Evolutionary conservation across 2,329 filamentous ascomycete genomes (phyloP).

Genomic region (Stagonosporopsis cucurbitacearum): DNA sequence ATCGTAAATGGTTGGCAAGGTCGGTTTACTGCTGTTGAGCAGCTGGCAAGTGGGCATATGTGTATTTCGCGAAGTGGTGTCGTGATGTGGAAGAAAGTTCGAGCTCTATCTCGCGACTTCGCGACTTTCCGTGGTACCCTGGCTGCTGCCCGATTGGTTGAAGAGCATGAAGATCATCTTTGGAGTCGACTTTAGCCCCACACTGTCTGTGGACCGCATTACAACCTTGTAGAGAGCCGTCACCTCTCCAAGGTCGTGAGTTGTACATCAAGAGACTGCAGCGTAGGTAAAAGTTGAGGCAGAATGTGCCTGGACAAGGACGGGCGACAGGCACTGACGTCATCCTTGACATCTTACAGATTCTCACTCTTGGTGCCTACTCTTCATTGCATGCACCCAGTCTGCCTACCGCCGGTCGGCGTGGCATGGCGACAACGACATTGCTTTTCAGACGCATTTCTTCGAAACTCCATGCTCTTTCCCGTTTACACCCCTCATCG

Average conservation of each 20-base stretch:
- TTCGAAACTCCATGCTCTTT: not conserved
- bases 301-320: no score
- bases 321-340: not conserved
- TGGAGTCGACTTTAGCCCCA: not conserved
- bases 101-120: constrained; percentile 14
- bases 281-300: no score
- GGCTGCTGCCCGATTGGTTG: constrained; percentile 8
- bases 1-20: not conserved
- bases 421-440: not conserved
- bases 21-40: not conserved
- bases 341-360: no score
- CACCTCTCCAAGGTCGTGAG: no score
- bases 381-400: not conserved
- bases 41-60: constrained; percentile 10
- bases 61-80: constrained; percentile 5
- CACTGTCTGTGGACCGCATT: not conserved
- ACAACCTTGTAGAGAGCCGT: no score
- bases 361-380: no score
- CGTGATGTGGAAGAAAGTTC: constrained; percentile 15
- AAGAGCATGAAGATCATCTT: constrained; percentile 8
- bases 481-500: constrained; percentile 41
- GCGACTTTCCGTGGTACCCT: constrained; percentile 3
- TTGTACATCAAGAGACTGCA: no score
- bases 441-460: not conserved
- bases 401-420: not conserved